Base-by-base conservation (phyloP, 257 asterid genomes). In the Scutellaria barbata region DNA sequence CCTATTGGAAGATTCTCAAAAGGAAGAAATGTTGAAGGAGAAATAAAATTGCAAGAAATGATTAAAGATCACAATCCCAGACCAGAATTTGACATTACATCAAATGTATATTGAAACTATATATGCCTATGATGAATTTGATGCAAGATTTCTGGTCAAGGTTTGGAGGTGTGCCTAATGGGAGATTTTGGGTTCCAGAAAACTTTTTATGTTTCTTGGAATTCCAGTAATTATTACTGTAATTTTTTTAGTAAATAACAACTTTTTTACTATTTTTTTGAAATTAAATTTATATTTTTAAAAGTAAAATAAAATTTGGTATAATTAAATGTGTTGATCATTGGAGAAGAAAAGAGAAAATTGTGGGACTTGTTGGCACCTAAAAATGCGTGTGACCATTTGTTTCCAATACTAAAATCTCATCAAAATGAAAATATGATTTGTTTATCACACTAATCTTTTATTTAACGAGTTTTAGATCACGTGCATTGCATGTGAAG, bases 141-240 rank as follows among this genome's bases (percentile, higher is more conserved):
- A 81, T 85, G 90, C 86, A 80, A 68, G 81, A 84, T 79, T 79
- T 84, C 92, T 88, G 93, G 90, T 79, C 92, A 75, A 82, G 85
- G 92, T 70, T 77, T 75, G 83, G 76, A 74, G 83, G 79, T 65
- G 79, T 65, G 79, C 83, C 87, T 76, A 82, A 77, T 64, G 83
- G 81, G 71, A 86, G 84, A 82, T 81, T 71, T 77, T 81, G 84
- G 77, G 81, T 81, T 79, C 82, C 86, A 76, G 80, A 78, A 80
- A 71, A 64, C 68, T 51, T 59, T 37, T 48, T 45, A 4, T 30
- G 43, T 72, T 80, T 62, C 77, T 70, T 72, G 53, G 53, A 76
- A 77, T 71, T 64, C 79, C 61, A 59, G 66, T 74, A 42, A 63
- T 37, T 80, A 53, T 20, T 66, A 46, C 46, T 72, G n/a, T 11